phyloP scores from a whole-genome alignment of 2,329 filamentous ascomycete species.

The Trichoderma hamatum region DNA sequence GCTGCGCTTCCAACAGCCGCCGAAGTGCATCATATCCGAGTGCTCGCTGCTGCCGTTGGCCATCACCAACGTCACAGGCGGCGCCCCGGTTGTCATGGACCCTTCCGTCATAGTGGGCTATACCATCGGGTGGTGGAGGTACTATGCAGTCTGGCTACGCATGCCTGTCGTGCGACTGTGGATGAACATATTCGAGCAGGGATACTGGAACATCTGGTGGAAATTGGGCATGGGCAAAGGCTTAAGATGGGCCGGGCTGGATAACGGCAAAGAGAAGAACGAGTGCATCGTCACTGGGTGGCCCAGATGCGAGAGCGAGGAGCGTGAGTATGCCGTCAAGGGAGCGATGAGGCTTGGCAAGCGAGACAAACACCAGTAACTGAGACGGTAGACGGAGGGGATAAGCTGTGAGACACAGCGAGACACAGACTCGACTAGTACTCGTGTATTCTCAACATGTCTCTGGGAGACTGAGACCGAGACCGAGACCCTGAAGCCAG shows the following conservation, averaged over 20 bases:
- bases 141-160: conserved; percentile 27
- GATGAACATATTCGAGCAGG: conserved; percentile 26
- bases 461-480: not conserved
- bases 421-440: not conserved
- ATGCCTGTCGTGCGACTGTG: conserved; percentile 26
- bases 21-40: conserved; percentile 27
- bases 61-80: conserved; percentile 26
- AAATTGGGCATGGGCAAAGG: conserved; percentile 24
- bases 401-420: not conserved
- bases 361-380: not conserved
- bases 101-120: conserved; percentile 25
- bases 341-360: conserved; percentile 17
- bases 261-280: conserved; percentile 24
- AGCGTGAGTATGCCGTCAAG: conserved; percentile 8
- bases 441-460: not conserved
- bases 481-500: not conserved
- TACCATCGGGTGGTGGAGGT: conserved; percentile 26
- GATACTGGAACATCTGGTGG: conserved; percentile 27
- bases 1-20: conserved; percentile 26
- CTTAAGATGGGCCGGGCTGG: conserved; percentile 24
- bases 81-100: conserved; percentile 26
- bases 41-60: conserved; percentile 25
- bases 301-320: conserved; percentile 19
- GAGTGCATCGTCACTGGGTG: conserved; percentile 26
- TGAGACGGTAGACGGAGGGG: not conserved